phyloP scores from a whole-genome alignment of 257 asterid species.

The Solanum neorickii region DNA sequence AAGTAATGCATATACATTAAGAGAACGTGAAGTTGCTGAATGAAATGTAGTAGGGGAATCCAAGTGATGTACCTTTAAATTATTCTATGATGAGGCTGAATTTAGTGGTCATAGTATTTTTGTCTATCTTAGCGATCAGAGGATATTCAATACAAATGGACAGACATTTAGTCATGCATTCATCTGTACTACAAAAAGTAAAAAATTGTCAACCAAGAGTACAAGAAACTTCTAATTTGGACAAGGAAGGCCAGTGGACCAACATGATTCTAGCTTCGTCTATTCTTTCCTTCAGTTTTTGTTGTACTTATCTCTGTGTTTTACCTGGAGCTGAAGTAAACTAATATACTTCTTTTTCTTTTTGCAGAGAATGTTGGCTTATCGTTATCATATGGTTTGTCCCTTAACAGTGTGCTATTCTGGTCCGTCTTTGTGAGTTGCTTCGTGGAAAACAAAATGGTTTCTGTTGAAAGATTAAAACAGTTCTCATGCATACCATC shows the following conservation, averaged over 20 bases:
- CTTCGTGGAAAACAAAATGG: constrained; percentile 86
- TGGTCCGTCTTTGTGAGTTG: constrained; percentile 65
- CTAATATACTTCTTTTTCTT: neutral
- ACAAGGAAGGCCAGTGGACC: neutral
- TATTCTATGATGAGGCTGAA: neutral
- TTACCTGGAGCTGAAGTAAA: neutral
- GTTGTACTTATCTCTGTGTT: neutral
- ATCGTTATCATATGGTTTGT: constrained; percentile 79
- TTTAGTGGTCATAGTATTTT: neutral
- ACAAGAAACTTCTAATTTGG: neutral
- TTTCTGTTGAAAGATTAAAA: constrained; percentile 90
- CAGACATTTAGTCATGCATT: neutral
- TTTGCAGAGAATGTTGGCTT: constrained; percentile 77
- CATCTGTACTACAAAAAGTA: neutral
- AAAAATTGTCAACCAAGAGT: neutral
- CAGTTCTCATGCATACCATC: constrained; percentile 72
- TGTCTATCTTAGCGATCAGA: neutral
- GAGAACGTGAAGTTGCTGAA: neutral
- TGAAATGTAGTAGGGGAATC: neutral
- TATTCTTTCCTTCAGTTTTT: neutral
- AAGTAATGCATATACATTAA: neutral
- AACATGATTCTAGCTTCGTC: neutral
- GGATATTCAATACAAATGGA: neutral
- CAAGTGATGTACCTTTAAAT: neutral
- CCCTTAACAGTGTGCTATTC: constrained; percentile 62